Percentiles rank a stretch among this genome's conserved stretches.
Conservation (phyloP, 2,329 filamentous ascomycete species). For the Pseudogymnoascus sp. region DNA sequence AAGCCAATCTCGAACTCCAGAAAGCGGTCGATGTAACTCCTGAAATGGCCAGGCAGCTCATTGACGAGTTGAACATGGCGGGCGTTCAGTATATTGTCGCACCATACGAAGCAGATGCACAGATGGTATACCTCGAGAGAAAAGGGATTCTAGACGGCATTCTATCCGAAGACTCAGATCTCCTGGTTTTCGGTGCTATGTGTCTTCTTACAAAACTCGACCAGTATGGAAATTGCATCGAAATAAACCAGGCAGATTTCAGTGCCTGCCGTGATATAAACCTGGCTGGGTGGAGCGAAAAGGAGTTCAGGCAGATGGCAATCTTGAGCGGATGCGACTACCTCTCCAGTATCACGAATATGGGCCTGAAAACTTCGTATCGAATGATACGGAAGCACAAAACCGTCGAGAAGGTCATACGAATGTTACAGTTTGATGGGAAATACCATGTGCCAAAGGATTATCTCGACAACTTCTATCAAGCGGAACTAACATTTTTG, state of each 20-base stretch:
- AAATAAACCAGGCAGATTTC: conserved; percentile 84
- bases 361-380: conserved; percentile 91
- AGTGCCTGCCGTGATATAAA: conserved; percentile 80
- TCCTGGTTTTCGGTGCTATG: conserved; percentile 90
- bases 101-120: conserved; percentile 95
- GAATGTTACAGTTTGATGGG: conserved; percentile 80
- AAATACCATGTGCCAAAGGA: conserved; percentile 71
- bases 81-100: conserved; percentile 83
- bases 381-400: conserved; percentile 85
- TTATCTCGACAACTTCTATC: conserved; percentile 72
- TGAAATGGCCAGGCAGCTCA: conserved; percentile 84
- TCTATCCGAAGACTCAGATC: conserved; percentile 90
- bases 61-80: conserved; percentile 79
- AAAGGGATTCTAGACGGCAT: conserved; percentile 79
- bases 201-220: conserved; percentile 88
- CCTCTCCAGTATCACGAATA: conserved; percentile 69
- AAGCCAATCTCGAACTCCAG: conserved; percentile 79
- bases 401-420: conserved; percentile 71
- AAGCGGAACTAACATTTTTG: conserved; percentile 86
- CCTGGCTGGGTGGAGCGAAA: conserved; percentile 83
- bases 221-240: conserved; percentile 84
- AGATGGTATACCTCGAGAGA: conserved; percentile 86
- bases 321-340: conserved; percentile 97
- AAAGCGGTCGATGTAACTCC: conserved; percentile 95
- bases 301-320: conserved; percentile 87